A percentile compares a stretch with the other conserved stretches of the same genome.
Evolutionary conservation across 192 early-diverging fungal genomes (phyloP).

Genomic region (Backusella circina): DNA sequence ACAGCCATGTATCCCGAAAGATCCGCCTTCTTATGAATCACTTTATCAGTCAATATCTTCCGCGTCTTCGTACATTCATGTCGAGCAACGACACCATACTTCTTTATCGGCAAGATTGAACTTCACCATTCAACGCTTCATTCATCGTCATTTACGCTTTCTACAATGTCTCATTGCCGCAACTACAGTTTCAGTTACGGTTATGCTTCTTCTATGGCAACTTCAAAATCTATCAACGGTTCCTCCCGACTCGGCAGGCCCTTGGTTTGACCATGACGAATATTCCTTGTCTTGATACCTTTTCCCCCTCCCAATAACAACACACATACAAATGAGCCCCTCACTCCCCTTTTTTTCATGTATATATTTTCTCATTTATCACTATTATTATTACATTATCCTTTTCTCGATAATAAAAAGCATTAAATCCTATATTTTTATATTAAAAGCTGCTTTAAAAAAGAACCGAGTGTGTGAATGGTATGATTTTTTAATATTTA

Average conservation of each 20-base stretch:
- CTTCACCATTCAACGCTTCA: not conserved
- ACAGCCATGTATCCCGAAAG: conserved; percentile 10
- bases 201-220: conserved; percentile 29
- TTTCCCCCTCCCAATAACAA: not conserved
- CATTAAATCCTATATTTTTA: not conserved
- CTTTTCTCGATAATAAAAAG: not conserved
- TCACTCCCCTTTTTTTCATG: not conserved
- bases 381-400: not conserved
- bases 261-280: conserved; percentile 16
- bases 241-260: conserved; percentile 8
- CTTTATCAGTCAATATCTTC: conserved; percentile 9
- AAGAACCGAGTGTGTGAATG: not conserved
- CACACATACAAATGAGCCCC: not conserved
- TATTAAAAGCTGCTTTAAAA: not conserved
- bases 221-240: conserved; percentile 21
- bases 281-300: not conserved
- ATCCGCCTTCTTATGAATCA: conserved; percentile 31
- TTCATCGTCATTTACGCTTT: conserved; percentile 16
- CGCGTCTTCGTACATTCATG: not conserved
- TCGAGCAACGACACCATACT: not conserved
- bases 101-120: not conserved
- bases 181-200: conserved; percentile 21
- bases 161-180: conserved; percentile 20
- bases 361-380: not conserved
- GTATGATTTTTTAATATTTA: not conserved